phyloP scores from a whole-genome alignment of 1,139 yeast genomes.

The Candida freyschussii region DNA sequence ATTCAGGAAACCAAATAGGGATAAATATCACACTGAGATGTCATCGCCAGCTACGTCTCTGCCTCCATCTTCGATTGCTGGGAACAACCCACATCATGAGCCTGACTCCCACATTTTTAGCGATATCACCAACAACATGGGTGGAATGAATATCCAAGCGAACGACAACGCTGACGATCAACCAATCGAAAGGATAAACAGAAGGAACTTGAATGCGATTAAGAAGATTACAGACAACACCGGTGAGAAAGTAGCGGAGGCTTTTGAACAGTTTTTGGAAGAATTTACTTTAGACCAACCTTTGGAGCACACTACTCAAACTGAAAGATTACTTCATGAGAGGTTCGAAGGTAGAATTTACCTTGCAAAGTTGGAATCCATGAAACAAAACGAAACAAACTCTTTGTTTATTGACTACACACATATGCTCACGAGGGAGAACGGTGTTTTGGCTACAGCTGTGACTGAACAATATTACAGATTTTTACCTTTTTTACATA shows the following conservation, averaged over 20 bases:
- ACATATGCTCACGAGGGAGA: constrained; percentile 70
- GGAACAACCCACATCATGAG: constrained; percentile 6
- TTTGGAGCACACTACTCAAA: constrained; percentile 29
- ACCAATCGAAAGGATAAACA: constrained; percentile 19
- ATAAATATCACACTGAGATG: constrained; percentile 9
- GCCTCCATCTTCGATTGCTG: constrained; percentile 21
- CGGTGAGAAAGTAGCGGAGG: constrained; percentile 89
- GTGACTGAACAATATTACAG: constrained; percentile 88
- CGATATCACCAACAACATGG: constrained; percentile 11
- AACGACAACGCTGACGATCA: constrained; percentile 10
- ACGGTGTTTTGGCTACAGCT: constrained; percentile 88
- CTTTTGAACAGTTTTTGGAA: constrained; percentile 81
- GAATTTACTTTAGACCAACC: constrained; percentile 39
- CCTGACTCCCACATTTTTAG: constrained; percentile 15
- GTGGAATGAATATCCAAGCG: constrained; percentile 8
- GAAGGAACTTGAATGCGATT: constrained; percentile 53
- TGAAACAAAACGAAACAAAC: constrained; percentile 70
- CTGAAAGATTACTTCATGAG: constrained; percentile 27
- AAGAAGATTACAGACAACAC: constrained; percentile 88
- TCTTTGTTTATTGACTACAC: constrained; percentile 84
- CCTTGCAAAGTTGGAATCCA: constrained; percentile 73
- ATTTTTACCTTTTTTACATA: constrained; percentile 77
- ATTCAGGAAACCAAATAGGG: not conserved
- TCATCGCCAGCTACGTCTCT: constrained; percentile 20
- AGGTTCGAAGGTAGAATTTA: constrained; percentile 56